Conservation (phyloP, 768 basidiomycete species). For the Podaxis carcinomalis region DNA sequence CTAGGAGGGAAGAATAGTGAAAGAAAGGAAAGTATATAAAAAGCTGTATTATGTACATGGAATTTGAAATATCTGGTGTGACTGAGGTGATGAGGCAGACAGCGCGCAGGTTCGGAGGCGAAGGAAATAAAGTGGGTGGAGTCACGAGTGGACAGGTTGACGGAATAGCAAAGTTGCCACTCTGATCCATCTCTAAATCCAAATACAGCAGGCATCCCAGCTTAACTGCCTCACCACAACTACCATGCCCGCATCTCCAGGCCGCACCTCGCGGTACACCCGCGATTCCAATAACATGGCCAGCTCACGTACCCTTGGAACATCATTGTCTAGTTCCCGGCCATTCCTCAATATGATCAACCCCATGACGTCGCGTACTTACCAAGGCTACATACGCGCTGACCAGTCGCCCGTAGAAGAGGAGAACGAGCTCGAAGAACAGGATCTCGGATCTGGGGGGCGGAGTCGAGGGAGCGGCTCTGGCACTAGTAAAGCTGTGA, state of each 20-base stretch:
- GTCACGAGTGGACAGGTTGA: background rate
- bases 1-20: background rate
- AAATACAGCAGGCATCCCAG: background rate
- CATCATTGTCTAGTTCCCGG: slow-evolving; percentile 53
- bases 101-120: background rate
- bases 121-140: background rate
- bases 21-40: background rate
- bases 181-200: background rate
- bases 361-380: slow-evolving; percentile 60
- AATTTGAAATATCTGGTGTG: background rate
- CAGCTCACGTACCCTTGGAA: slow-evolving; percentile 10
- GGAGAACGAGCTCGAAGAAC: slow-evolving; percentile 48
- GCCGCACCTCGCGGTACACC: background rate
- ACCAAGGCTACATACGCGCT: slow-evolving; percentile 75
- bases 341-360: slow-evolving; percentile 83
- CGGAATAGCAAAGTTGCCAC: background rate
- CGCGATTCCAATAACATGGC: slow-evolving; percentile 8
- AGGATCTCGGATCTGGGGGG: slow-evolving; percentile 38
- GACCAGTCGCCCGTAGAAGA: slow-evolving; percentile 70
- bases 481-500: slow-evolving; percentile 20
- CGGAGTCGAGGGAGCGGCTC: slow-evolving; percentile 64
- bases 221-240: background rate
- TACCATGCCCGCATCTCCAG: slow-evolving; percentile 6
- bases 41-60: background rate
- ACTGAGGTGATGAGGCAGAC: background rate